Evolutionary conservation across 306 rosid genomes (phyloP).

Genomic region (Quercus engelmannii): DNA sequence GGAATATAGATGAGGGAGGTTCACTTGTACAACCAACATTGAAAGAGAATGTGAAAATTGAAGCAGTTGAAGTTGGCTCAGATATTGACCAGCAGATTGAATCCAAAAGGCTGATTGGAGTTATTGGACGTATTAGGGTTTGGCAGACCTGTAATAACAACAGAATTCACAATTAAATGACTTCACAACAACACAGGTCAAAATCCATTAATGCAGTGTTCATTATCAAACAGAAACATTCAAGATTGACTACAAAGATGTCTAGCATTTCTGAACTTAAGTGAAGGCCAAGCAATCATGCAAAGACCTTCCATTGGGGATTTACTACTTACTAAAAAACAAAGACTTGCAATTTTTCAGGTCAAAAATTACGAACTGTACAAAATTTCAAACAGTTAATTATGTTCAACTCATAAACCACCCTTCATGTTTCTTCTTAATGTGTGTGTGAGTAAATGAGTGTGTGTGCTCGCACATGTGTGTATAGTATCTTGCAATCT

Average conservation of each 20-base stretch:
- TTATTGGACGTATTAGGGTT: conserved; percentile 86
- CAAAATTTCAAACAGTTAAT: neutral
- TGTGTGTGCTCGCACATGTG: too few species aligned
- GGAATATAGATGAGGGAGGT: conserved; percentile 44
- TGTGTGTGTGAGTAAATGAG: too few species aligned
- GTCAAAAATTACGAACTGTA: neutral
- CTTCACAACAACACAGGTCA: conserved; percentile 10
- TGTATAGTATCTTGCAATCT: neutral
- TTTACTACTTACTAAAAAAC: neutral
- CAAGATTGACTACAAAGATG: neutral
- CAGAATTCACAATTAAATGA: neutral
- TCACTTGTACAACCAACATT: conserved; percentile 67
- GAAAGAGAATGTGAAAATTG: conserved; percentile 77
- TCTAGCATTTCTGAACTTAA: neutral
- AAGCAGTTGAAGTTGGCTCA: conserved; percentile 72
- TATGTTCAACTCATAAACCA: neutral
- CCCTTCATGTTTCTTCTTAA: neutral
- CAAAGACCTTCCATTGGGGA: neutral
- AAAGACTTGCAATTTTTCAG: neutral
- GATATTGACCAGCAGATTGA: conserved; percentile 93
- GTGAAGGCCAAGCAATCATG: neutral
- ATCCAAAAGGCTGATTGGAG: conserved; percentile 82
- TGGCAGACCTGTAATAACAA: conserved; percentile 67
- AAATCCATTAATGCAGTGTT: neutral
- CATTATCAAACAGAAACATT: neutral